Percentiles rank a stretch among this genome's conserved stretches.
phyloP scores from a whole-genome alignment of 169 alveolate species.

The Plasmodium billcollinsi region DNA sequence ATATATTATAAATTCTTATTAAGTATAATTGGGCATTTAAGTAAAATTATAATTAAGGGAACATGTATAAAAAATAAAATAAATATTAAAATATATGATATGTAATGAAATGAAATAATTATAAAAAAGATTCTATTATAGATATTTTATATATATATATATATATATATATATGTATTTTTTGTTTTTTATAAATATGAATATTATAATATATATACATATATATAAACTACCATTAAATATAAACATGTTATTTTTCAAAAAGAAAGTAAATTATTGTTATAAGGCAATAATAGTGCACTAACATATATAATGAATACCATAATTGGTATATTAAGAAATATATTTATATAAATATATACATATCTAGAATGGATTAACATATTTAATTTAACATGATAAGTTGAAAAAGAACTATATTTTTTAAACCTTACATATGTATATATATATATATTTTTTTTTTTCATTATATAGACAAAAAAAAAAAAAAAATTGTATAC shows the following conservation, averaged over 20 bases:
- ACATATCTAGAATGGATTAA: too few relatives aligned
- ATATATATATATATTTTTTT: too few relatives aligned
- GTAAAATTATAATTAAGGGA: too few relatives aligned
- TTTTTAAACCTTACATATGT: too few relatives aligned
- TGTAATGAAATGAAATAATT: background rate
- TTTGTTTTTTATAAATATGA: background rate
- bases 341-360: background rate
- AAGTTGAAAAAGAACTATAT: too few relatives aligned
- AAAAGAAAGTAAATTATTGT: background rate
- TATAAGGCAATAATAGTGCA: conserved; percentile 11
- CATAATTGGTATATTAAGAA: background rate
- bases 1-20: background rate
- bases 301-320: background rate
- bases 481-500: too few relatives aligned
- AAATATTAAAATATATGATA: background rate
- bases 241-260: background rate
- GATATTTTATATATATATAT: background rate
- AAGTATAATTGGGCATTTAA: too few relatives aligned
- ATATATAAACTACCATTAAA: background rate
- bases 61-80: too few relatives aligned
- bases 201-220: background rate
- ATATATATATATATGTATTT: background rate
- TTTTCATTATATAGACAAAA: too few relatives aligned
- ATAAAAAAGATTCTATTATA: conserved; percentile 18
- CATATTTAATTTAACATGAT: too few relatives aligned